Percentiles rank a stretch among this genome's conserved stretches.
Conservation (phyloP, 2,329 filamentous ascomycete genomes). For the Talaromyces verruculosus region DNA sequence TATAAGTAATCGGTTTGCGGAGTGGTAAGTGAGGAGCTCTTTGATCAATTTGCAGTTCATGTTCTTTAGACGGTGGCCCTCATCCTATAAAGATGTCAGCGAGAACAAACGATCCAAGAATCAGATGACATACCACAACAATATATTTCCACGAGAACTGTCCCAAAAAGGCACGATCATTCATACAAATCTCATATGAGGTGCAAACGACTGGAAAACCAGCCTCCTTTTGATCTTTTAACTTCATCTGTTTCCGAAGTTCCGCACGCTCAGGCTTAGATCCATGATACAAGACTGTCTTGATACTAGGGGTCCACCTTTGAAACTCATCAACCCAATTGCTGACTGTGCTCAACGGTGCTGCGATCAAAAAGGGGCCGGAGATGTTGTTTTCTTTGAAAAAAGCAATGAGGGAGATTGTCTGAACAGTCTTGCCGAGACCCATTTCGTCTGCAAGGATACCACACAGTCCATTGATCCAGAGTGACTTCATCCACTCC, state of each 20-base stretch:
- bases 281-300: constrained; percentile 88
- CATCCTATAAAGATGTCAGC: constrained; percentile 59
- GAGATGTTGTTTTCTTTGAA: constrained; percentile 83
- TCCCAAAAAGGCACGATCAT: constrained; percentile 76
- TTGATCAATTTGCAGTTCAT: constrained; percentile 89
- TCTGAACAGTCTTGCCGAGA: constrained; percentile 86
- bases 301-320: constrained; percentile 85
- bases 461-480: constrained; percentile 87
- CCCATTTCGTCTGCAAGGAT: constrained; percentile 96
- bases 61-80: constrained; percentile 96
- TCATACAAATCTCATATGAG: constrained; percentile 93
- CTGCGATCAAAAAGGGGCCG: constrained; percentile 87
- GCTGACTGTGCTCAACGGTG: constrained; percentile 83
- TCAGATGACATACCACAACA: constrained; percentile 65
- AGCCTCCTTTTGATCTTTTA: constrained; percentile 62
- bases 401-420: constrained; percentile 82
- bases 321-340: constrained; percentile 97
- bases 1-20: constrained; percentile 85
- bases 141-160: constrained; percentile 96
- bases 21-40: constrained; percentile 82
- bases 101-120: not conserved
- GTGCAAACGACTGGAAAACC: constrained; percentile 92
- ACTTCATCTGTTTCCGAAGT: constrained; percentile 73
- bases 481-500: constrained; percentile 82
- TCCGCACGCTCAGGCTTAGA: constrained; percentile 72